Evolutionary conservation across 148 eudicot species (phyloP), one percentile per base, ranked within the genome.

Genomic region (Simmondsia chinensis): DNA sequence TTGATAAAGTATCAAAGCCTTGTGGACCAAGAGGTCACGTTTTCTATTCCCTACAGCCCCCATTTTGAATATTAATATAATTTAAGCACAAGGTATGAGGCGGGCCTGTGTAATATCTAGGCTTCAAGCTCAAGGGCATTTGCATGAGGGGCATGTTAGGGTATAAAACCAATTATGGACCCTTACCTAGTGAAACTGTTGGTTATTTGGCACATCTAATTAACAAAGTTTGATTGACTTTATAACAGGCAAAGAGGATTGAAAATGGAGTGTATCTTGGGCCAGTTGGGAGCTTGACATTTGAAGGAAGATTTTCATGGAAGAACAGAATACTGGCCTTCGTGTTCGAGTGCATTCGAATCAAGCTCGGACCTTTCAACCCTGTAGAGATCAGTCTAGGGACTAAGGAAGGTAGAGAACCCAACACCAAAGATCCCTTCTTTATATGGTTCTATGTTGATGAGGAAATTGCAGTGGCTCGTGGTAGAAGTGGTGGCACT

Each of bases 381-480:
- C 81, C 95, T 7, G 60, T 91, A 27, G 88, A 82, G 50, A 32
- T 91, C 44, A 59, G 40, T 42, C 63, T 85, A 13, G 80, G 88
- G 43, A 82, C 68, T 24, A 50, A 74, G 56, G 86, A 82, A 10
- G 71, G 79, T 12, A 72, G 68, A 46, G 88, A 79, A 52, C 97
- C 95, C 4, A 73, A 68, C 75, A 72, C 50, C 30, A 76, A 79
- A 52, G 76, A 76, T 52, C 94, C 97, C 6, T 85, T 91, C 72
- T 91, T 91, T 70, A 65, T 76, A 43, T 85, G 97, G 97, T 82
- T 74, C 54, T 91, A 85, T 57, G 48, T 85, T 13, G 97, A 91
- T 43, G 95, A 89, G 57, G 97, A 89, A 57, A 78, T 89, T 39
- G 93, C 95, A 2, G 95, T 89, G 37, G 97, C 97, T 33, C 93